Base-by-base conservation (phyloP, 352 stramenopile species). In the Phytophthora sp. region DNA sequence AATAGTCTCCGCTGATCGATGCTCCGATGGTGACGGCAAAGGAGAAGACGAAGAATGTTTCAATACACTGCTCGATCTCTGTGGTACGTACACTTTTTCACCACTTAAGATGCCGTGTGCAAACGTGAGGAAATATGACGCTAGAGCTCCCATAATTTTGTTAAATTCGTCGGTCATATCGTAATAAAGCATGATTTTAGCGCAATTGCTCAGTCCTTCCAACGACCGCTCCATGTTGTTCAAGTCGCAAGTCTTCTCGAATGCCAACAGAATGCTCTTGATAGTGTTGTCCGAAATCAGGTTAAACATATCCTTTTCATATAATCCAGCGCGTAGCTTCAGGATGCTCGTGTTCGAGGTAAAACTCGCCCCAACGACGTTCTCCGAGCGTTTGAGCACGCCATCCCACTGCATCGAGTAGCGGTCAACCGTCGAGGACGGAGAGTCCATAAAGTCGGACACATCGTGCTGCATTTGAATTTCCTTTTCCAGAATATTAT, bases 391-490 rank as follows among this genome's bases (percentile, higher is more conserved):
- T 73, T 96, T 95, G 5, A 96, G 68, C 24, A 96, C 82, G 13
- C 88, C 88, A 29, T 96, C 88, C 88, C 88, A 96, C 58, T 94
- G 87, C 53, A 77, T 93, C 54, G 88, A 96, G 65, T 94, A 96
- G 27, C 84, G 76, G n/a, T 96, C 88, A 15, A 94, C 86, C 0
- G 83, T 79, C 15, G 80, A 88, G 6, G 73, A 81, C 0, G 55
- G 63, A 8, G 82, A 76, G 24, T 91, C 79, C 66, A 86, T 90
- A 29, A 95, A 86, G 55, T 95, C 86, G 0, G 85, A 92, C 27
- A 94, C 86, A 45, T 96, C 88, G 29, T 91, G 83, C 65, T 95
- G 86, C 88, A 96, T 96, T 70, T 96, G 83, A 58, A 96, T 96
- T 63, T 96, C 80, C 53, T 91, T 84, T 13, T 89, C 64, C 16